Evolutionary conservation across 1,284 basidiomycete genomes (phyloP), one percentile per base, ranked within the genome.

Genomic region (Hemileia vastatrix): DNA sequence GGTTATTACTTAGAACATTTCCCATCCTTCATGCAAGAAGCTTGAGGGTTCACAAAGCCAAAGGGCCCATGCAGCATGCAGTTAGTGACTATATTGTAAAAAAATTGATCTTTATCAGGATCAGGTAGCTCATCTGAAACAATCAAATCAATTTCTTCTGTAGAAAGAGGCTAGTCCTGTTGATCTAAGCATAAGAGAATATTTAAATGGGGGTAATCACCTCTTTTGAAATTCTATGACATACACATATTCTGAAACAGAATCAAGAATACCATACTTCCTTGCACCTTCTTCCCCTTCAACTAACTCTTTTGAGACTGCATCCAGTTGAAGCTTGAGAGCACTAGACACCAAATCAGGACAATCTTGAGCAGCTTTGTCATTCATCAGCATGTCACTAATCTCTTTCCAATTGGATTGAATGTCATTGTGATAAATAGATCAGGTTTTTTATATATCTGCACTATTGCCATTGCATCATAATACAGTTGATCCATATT

Each of bases 371-470:
- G n/a, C n/a, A n/a, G n/a, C n/a, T n/a, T n/a, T n/a, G n/a, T n/a
- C n/a, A n/a, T n/a, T n/a, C n/a, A n/a, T n/a, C n/a, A n/a, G n/a
- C n/a, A n/a, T n/a, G n/a, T n/a, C n/a, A n/a, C 27, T 49, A 31
- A 79, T 78, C 67, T 78, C 77, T 4, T 70, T 72, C 78, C 78
- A 79, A 0, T 75, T 66, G 77, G 69, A 64, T 79, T 79, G 67
- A 76, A 77, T 0, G 76, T 78, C 70, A 78, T 72, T 0, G 77
- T 79, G 56, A 78, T 67, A 65, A 79, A 80, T 51, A 78, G 76
- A 2, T 72, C 76, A 0, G 77, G 77, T 3, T 57, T 62, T 0
- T 77, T 77, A 32, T 55, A 66, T 0, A 62, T 54, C 3, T 67
- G 65, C 0, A 76, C 77, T 63, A 79, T 68, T 0, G 76, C 74